These are phyloP conservation scores for Tulasnella sp. DNA, from an alignment of 768 basidiomycete genomes.

Conservation along the genomic window DNA sequence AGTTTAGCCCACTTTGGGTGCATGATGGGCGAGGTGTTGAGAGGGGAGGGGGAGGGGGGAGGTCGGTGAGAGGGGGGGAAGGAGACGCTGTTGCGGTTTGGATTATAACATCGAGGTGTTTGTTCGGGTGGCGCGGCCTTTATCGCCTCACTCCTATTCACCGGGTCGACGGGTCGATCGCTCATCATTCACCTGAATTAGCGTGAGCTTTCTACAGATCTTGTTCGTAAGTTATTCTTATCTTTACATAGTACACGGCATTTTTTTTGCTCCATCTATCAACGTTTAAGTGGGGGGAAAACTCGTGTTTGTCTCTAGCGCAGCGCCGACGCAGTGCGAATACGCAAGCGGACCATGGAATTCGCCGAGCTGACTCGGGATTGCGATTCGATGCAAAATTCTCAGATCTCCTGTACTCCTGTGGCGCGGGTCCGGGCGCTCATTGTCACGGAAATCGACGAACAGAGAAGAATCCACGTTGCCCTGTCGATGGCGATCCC, in stretches of 20 bases:
- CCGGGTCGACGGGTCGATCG: background rate
- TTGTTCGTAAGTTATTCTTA: background rate
- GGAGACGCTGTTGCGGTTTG: background rate
- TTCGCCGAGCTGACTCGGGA: background rate
- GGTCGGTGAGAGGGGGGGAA: constrained; percentile 19
- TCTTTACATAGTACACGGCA: background rate
- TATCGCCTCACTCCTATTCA: constrained; percentile 11
- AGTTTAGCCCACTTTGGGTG: constrained; percentile 15
- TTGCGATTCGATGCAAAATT: background rate
- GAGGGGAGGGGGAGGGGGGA: background rate
- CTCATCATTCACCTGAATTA: background rate
- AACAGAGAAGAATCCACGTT: background rate
- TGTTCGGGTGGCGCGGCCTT: background rate
- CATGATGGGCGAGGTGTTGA: background rate
- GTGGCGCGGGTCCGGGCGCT: background rate
- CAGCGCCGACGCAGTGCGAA: background rate
- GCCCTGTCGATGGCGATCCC: no score
- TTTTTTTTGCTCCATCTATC: background rate
- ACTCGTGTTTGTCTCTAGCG: background rate
- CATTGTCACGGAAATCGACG: background rate
- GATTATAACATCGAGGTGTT: constrained; percentile 2
- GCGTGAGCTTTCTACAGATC: background rate
- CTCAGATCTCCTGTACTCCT: background rate
- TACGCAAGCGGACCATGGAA: background rate
- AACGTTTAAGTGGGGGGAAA: background rate